These are phyloP conservation scores for Xylariaceae sp. DNA, from an alignment of 2,329 filamentous ascomycete genomes.

Conservation along the genomic window DNA sequence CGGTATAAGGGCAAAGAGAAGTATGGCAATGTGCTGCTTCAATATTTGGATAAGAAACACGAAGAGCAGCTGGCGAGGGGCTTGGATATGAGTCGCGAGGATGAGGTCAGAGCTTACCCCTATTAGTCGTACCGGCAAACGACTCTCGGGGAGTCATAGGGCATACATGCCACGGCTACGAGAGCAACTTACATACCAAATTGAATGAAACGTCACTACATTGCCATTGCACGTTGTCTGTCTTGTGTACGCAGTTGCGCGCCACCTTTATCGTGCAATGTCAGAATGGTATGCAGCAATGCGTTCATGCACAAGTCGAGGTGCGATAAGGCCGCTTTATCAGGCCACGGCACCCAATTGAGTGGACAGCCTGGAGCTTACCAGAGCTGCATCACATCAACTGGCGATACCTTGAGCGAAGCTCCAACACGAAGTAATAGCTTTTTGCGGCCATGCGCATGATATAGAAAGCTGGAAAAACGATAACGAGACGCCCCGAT, in stretches of 20 bases:
- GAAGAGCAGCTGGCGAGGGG: constrained; percentile 67
- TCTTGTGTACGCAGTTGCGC: no score
- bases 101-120: constrained; percentile 25
- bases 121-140: constrained; percentile 11
- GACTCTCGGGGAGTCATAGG: no score
- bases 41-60: constrained; percentile 73
- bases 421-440: neutral
- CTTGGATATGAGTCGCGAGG: constrained; percentile 44
- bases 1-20: constrained; percentile 74
- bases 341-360: neutral
- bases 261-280: no score
- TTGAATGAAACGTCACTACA: no score
- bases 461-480: no score
- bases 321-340: constrained; percentile 1
- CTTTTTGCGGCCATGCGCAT: no score
- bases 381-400: neutral
- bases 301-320: neutral
- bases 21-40: constrained; percentile 69
- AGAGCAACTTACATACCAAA: no score
- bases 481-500: constrained; percentile 23
- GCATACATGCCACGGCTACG: no score
- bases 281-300: constrained; percentile 1
- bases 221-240: no score
- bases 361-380: neutral
- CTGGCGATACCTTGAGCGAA: neutral